phyloP scores from a whole-genome alignment of 352 stramenopile genomes.

The Phytophthora pinifolia region DNA sequence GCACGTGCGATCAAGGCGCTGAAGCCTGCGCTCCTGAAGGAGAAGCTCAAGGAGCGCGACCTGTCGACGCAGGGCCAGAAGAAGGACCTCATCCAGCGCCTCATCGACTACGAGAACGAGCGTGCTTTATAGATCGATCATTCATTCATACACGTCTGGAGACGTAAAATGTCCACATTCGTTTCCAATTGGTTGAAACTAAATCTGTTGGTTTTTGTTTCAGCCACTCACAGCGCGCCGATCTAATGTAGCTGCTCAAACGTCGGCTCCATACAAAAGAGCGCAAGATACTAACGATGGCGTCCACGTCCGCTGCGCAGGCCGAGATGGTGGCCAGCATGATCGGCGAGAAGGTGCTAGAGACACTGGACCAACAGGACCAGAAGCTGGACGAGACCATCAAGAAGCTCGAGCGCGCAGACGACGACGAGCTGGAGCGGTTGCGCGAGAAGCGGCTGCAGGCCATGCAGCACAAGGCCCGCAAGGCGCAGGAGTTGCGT shows the following conservation, averaged over 20 bases:
- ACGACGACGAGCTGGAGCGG: conserved; percentile 89
- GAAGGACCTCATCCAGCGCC: conserved; percentile 87
- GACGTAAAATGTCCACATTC: too few relatives aligned
- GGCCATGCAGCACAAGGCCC: conserved; percentile 74
- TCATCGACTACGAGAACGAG: conserved; percentile 89
- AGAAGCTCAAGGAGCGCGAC: conserved; percentile 84
- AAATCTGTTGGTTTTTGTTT: not conserved
- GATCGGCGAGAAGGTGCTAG: conserved; percentile 86
- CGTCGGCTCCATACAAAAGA: conserved; percentile 15
- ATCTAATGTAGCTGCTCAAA: conserved; percentile 11
- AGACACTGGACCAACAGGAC: conserved; percentile 87
- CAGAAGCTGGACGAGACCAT: conserved; percentile 85
- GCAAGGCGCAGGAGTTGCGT: conserved; percentile 73
- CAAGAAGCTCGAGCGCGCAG: conserved; percentile 78
- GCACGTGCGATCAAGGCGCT: conserved; percentile 84
- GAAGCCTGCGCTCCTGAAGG: conserved; percentile 87
- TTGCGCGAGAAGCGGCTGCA: conserved; percentile 78
- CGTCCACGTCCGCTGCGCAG: conserved; percentile 55
- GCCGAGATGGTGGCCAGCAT: conserved; percentile 75
- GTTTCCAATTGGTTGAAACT: conserved; percentile 2
- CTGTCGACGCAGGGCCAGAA: conserved; percentile 89
- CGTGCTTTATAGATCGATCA: conserved; percentile 83
- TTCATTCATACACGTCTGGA: too few relatives aligned
- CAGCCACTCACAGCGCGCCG: conserved; percentile 10
- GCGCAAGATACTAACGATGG: conserved; percentile 30